Conservation (phyloP, 73 alveolate genomes). For the Blepharisma japonicum region DNA sequence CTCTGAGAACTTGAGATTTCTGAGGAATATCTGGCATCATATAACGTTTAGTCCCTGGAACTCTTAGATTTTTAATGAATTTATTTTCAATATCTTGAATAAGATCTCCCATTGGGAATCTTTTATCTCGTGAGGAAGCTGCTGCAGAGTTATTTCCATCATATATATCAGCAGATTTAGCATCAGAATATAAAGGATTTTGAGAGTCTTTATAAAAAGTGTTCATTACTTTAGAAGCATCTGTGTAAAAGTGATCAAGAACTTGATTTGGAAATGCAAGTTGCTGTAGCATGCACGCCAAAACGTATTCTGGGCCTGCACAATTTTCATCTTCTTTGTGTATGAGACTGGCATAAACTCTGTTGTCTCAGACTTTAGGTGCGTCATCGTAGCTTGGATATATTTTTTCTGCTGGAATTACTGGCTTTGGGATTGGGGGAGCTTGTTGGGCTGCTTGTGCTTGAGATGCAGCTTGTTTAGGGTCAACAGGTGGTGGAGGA, state of each 20-base stretch:
- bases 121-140: background rate
- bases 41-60: slow-evolving; percentile 79
- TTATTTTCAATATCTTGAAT: slow-evolving; percentile 18
- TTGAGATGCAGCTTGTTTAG: too few relatives aligned
- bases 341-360: background rate
- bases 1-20: slow-evolving; percentile 65
- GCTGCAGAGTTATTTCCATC: slow-evolving; percentile 1
- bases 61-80: slow-evolving; percentile 37
- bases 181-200: background rate
- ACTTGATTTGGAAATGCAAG: background rate
- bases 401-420: background rate
- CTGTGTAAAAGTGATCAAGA: background rate
- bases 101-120: background rate
- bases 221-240: background rate
- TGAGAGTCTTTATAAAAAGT: background rate
- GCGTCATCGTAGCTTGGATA: slow-evolving; percentile 1
- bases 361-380: slow-evolving; percentile 10
- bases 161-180: background rate
- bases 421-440: background rate
- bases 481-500: too few relatives aligned
- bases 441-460: background rate
- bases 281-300: background rate
- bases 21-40: slow-evolving; percentile 81
- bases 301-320: slow-evolving; percentile 1
- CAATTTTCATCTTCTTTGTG: background rate